A percentile compares a stretch with the other conserved stretches of the same genome.
Conservation (phyloP, 257 asterid genomes). For the Solanum acaule region DNA sequence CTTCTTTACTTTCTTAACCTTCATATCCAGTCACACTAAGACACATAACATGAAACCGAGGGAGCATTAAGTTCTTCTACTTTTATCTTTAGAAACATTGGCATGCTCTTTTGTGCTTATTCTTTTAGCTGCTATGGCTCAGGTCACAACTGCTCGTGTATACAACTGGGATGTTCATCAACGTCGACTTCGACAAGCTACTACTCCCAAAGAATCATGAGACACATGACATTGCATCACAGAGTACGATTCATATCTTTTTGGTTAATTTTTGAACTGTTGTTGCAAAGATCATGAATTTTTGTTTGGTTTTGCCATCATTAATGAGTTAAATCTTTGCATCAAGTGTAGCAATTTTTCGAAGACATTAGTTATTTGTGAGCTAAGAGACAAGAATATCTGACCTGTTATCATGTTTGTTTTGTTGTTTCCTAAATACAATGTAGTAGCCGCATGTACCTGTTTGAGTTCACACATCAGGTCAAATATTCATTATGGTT, state of each 20-base stretch:
- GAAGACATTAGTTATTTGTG: not conserved
- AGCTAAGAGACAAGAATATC: not conserved
- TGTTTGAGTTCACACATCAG: not conserved
- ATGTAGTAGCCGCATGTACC: not conserved
- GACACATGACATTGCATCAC: not conserved
- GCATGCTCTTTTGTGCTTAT: not conserved
- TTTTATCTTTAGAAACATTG: not conserved
- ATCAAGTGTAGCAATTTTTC: not conserved
- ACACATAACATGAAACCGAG: not conserved
- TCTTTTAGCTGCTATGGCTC: constrained; percentile 6
- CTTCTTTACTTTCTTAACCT: not conserved
- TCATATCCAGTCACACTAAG: not conserved
- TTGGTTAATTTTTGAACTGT: not conserved
- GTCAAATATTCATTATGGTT: not conserved
- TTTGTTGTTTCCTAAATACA: not conserved
- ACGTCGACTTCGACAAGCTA: constrained; percentile 61
- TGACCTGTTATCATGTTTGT: not conserved
- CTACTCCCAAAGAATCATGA: constrained; percentile 31
- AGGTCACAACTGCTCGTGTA: constrained; percentile 91
- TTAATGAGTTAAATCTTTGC: not conserved
- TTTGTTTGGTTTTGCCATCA: not conserved
- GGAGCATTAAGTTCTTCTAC: not conserved
- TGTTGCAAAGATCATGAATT: not conserved
- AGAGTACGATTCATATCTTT: not conserved
- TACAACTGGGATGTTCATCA: constrained; percentile 97